Evolutionary conservation across 2,329 filamentous ascomycete genomes (phyloP).

Genomic region (Coniochaeta hoffmannii): DNA sequence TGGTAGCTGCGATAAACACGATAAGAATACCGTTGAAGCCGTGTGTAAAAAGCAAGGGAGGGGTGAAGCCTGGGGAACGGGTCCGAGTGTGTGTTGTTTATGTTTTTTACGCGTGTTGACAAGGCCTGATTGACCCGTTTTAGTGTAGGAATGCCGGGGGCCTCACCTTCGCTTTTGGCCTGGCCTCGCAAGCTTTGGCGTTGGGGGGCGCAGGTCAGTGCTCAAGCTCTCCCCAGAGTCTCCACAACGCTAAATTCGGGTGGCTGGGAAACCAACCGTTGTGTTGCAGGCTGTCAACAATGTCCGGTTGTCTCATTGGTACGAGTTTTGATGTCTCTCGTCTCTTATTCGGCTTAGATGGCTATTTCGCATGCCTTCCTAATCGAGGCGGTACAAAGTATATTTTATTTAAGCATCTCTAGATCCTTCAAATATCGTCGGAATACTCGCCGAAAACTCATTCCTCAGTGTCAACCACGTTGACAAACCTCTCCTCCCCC

Average conservation of each 20-base stretch:
- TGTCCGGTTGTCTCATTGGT: not conserved
- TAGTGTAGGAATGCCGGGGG: not conserved
- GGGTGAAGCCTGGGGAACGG: slow-evolving; percentile 6
- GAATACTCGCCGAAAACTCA: too few species aligned
- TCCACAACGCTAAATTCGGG: slow-evolving; percentile 7
- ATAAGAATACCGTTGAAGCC: not conserved
- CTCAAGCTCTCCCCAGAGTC: not conserved
- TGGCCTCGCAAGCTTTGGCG: not conserved
- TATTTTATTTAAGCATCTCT: too few species aligned
- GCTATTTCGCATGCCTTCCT: too few species aligned
- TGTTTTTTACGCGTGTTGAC: slow-evolving; percentile 20
- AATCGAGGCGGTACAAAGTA: too few species aligned
- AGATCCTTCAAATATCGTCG: too few species aligned
- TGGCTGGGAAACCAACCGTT: slow-evolving; percentile 8
- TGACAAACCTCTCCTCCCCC: slow-evolving; percentile 61
- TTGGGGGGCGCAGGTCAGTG: not conserved
- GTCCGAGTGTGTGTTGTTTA: slow-evolving; percentile 23
- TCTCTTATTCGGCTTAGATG: too few species aligned
- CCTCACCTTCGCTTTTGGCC: not conserved
- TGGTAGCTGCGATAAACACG: not conserved
- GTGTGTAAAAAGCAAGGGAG: slow-evolving; percentile 5
- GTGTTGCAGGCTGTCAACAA: too few species aligned
- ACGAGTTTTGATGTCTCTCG: not conserved
- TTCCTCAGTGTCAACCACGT: slow-evolving; percentile 20
- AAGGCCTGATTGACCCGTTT: not conserved